Evolutionary conservation across 176 grass and related monocot species (phyloP), one percentile per base, ranked within the genome.

Genomic region (Neostapfia colusana): DNA sequence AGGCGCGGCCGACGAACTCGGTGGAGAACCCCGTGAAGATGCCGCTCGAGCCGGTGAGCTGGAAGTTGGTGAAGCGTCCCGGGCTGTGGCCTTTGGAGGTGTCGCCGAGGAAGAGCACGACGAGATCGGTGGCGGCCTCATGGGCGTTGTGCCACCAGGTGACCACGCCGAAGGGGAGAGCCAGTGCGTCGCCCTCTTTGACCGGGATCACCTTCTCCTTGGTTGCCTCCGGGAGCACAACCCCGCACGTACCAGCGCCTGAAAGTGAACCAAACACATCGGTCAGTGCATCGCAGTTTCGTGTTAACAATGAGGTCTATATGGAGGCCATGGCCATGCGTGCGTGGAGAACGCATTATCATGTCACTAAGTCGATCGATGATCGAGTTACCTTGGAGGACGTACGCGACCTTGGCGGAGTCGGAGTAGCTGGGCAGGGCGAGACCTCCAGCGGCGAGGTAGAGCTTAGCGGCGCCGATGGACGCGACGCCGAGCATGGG

Each of bases 381-480:
- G 11, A n/a, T n/a, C 42, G 10, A 44, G 10, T 70, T 53, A 28
- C 85, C 85, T 86, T 85, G 77, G 69, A 96, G 89, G 1, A 92
- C 86, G 65, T 96, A 96, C 28, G 89, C 86, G 20, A 96, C 89
- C 64, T 92, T 96, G 44, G 89, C 78, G 37, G 92, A 96, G 70
- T 96, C 92, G 6, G 92, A 92, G 74, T 96, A 96, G 73, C 51
- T 83, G 7, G 93, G 93, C 8, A 91, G 63, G 8, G 93, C 79
- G 10, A 96, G 77, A 7, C 93, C 93, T 0, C 75, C 74, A 63
- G 76, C 72, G 28, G 74, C 20, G 45, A 96, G 71, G 21, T 70
- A 50, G 78, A 96, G 86, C 84, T 96, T 96, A 26, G 89, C 84
- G 4, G 81, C 93, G n/a, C 89, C 93, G 48, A 96, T 96, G 69